Percentiles rank a stretch among this genome's conserved stretches.
phyloP scores from a whole-genome alignment of 1,284 basidiomycete genomes.

The Lentinus polychrous region DNA sequence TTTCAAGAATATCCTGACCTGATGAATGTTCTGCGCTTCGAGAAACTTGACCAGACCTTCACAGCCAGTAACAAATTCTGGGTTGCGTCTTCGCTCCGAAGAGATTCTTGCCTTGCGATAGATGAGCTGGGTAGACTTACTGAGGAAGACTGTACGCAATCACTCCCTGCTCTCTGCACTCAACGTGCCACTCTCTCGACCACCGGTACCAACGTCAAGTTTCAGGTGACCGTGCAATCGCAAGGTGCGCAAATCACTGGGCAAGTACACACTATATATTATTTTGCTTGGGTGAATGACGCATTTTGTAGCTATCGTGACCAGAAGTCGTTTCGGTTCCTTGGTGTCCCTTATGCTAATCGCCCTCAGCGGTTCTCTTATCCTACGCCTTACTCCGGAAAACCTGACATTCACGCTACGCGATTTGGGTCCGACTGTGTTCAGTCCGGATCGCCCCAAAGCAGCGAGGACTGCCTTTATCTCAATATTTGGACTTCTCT shows the following conservation, averaged over 20 bases:
- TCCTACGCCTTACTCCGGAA: constrained; percentile 23
- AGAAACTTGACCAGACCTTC: constrained; percentile 17
- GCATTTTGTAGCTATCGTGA: constrained; percentile 24
- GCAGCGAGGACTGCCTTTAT: constrained; percentile 35
- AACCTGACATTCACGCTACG: constrained; percentile 25
- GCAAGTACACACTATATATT: constrained; percentile 11
- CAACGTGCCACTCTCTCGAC: constrained; percentile 20
- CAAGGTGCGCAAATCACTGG: constrained; percentile 20
- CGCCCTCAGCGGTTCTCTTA: constrained; percentile 27
- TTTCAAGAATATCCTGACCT: constrained; percentile 20
- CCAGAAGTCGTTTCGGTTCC: constrained; percentile 28
- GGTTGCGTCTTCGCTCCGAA: constrained; percentile 16
- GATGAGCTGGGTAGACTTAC: constrained; percentile 17
- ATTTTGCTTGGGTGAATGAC: not conserved
- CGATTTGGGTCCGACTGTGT: constrained; percentile 25
- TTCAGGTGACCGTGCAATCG: constrained; percentile 17
- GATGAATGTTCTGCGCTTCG: constrained; percentile 19
- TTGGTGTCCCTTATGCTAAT: constrained; percentile 30
- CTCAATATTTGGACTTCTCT: constrained; percentile 39
- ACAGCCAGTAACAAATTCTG: constrained; percentile 20
- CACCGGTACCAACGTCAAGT: constrained; percentile 11
- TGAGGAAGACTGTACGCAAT: constrained; percentile 14
- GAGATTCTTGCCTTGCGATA: constrained; percentile 19
- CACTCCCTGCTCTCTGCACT: constrained; percentile 23
- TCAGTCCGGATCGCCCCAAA: constrained; percentile 18